Base-by-base conservation (phyloP, 2,329 filamentous ascomycete genomes). In the Fusarium sulawesiense region DNA sequence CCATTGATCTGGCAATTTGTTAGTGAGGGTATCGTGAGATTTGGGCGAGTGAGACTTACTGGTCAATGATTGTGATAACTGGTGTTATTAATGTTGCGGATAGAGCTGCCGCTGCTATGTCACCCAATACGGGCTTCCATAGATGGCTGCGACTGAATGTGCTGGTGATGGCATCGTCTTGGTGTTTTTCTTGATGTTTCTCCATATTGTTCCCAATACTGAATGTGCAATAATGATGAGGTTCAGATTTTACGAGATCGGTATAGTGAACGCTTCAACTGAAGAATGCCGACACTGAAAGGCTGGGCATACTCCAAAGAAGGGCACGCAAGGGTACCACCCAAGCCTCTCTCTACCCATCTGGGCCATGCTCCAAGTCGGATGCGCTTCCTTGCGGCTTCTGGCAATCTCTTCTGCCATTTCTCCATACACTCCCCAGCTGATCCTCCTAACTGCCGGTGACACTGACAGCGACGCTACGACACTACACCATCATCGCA, bases 51-150 rank as follows among this genome's bases (percentile, higher is more conserved):
- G 20, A 25, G 16, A 48, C 64, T 16, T 49, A 75, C 76, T 69
- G 68, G 44, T 78, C 76, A 10, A 78, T 76, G 3, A 78, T 57
- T 3, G 76, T 73, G 14, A 78, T 70, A 11, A 72, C 56, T 8
- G 76, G 76, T 12, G 76, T 68, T 10, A 78, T 72, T 30, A 78
- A 16, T 3, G 74, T 68, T 44, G 76, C 76, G 27, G 76, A 78
- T 10, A 77, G 30, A 11, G 54, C 66, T 1, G 74, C 76, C 1
- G 76, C 73, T 16, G 71, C 59, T 9, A 75, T n/a, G 23, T 78
- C 76, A 4, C 73, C 73, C 7, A 70, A 42, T 7, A 75, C 29
- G 16, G 65, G 59, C 16, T 62, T 72, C 67, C 71, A 73, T 37
- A 72, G 29, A 40, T 65, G 45, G 21, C 27, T 54, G 10, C 56